Evolutionary conservation across 176 grass and related monocot species (phyloP).

Genomic region (Pontederia crassipes): DNA sequence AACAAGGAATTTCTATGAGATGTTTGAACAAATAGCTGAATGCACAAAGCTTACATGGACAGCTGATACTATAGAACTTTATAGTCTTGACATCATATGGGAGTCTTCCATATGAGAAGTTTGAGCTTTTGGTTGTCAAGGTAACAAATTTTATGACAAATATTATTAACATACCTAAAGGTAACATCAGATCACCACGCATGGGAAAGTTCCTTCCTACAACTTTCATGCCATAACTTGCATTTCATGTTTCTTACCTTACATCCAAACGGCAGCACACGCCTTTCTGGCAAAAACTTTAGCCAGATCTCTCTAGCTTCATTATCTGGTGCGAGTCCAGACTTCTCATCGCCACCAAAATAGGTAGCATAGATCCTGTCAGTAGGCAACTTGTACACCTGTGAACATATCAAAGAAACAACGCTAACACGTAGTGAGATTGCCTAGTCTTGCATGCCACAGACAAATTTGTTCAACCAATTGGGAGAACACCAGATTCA

Average conservation of each 20-base stretch:
- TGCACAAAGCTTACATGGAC: too few species aligned
- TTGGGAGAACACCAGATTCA: too few species aligned
- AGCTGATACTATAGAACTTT: too few species aligned
- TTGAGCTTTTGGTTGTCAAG: too few species aligned
- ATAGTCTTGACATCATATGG: too few species aligned
- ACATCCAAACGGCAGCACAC: constrained; percentile 80
- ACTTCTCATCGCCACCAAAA: constrained; percentile 85
- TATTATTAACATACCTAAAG: too few species aligned
- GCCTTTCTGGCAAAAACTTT: constrained; percentile 52
- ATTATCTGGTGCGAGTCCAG: constrained; percentile 40
- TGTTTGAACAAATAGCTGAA: too few species aligned
- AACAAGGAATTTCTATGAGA: too few species aligned
- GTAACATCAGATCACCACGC: background rate
- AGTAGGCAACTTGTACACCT: constrained; percentile 85
- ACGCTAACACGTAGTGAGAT: background rate
- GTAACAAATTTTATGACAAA: too few species aligned
- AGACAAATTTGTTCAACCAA: too few species aligned
- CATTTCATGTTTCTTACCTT: constrained; percentile 34
- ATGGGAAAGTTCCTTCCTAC: background rate
- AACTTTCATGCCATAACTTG: background rate
- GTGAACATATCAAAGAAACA: constrained; percentile 23
- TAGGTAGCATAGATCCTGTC: constrained; percentile 90
- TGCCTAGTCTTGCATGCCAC: too few species aligned
- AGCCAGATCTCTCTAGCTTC: constrained; percentile 69
- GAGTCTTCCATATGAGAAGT: too few species aligned